Evolutionary conservation across 2,329 filamentous ascomycete genomes (phyloP).

Genomic region (Cryphonectria carpinicola): DNA sequence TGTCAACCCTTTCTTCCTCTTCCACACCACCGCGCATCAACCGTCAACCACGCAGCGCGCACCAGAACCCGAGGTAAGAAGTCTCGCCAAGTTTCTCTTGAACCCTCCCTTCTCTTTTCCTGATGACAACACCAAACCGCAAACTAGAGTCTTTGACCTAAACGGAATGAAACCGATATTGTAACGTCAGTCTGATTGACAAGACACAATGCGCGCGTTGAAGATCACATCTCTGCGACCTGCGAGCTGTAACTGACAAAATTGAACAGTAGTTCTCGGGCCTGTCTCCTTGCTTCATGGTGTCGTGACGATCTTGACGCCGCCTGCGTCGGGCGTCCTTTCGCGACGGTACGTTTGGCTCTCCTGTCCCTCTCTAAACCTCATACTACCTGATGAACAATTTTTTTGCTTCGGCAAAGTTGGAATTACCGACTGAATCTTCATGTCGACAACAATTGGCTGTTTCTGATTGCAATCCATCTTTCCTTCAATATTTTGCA

Average conservation of each 20-base stretch:
- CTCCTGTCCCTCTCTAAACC: not conserved
- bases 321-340: conserved; percentile 15
- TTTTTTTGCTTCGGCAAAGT: conserved; percentile 70
- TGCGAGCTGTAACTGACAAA: conserved; percentile 20
- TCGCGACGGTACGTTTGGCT: conserved; percentile 32
- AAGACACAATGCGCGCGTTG: conserved; percentile 30
- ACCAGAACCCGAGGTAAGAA: conserved; percentile 26
- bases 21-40: conserved; percentile 27
- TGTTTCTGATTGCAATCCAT: conserved; percentile 68
- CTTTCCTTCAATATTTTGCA: conserved; percentile 33
- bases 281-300: not conserved
- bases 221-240: conserved; percentile 20
- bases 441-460: conserved; percentile 82
- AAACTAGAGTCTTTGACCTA: conserved; percentile 99
- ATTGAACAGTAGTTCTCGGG: conserved; percentile 23
- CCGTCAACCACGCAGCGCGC: conserved; percentile 22
- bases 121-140: conserved; percentile 86
- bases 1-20: conserved; percentile 10
- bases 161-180: conserved; percentile 80
- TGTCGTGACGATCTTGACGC: not conserved
- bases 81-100: conserved; percentile 12
- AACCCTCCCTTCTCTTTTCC: conserved; percentile 44
- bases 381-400: conserved; percentile 64
- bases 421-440: conserved; percentile 96
- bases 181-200: conserved; percentile 84